Percentiles rank a stretch among this genome's conserved stretches.
Evolutionary conservation across 768 basidiomycete species (phyloP).

Genomic region (Gautieria morchelliformis): DNA sequence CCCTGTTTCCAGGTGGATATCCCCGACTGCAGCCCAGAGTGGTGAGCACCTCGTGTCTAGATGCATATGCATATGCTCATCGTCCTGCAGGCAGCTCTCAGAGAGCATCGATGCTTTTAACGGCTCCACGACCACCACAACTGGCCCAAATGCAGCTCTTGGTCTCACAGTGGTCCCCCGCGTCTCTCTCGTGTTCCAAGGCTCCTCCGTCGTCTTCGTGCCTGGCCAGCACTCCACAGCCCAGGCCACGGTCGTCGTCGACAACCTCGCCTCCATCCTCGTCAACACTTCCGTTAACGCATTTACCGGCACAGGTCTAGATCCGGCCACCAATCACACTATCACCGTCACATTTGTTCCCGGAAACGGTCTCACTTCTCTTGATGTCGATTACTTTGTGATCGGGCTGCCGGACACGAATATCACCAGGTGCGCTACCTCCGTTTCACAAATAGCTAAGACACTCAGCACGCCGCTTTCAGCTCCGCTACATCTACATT

Average conservation of each 20-base stretch:
- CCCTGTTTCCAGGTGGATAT: background rate
- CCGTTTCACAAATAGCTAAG: background rate
- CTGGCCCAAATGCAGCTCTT: background rate
- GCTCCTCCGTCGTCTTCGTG: constrained; percentile 1
- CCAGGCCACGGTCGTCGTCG: constrained; percentile 1
- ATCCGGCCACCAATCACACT: background rate
- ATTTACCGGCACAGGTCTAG: background rate
- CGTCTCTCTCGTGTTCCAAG: constrained; percentile 1
- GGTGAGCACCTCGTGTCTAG: background rate
- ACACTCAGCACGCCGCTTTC: background rate
- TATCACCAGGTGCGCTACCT: background rate
- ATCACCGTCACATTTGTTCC: background rate
- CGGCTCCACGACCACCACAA: background rate
- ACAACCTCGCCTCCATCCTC: constrained; percentile 4
- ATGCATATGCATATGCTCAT: background rate
- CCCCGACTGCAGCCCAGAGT: constrained; percentile 1
- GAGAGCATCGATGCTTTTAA: background rate
- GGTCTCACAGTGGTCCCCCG: background rate
- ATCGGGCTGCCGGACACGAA: background rate
- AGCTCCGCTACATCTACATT: constrained; percentile 4
- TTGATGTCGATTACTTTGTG: background rate
- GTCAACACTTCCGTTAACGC: background rate
- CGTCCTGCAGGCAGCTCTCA: background rate
- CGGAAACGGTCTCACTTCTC: background rate
- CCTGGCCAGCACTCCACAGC: constrained; percentile 3